Evolutionary conservation across 768 basidiomycete species (phyloP), one percentile per base, ranked within the genome.

Genomic region (Mycena indigotica): DNA sequence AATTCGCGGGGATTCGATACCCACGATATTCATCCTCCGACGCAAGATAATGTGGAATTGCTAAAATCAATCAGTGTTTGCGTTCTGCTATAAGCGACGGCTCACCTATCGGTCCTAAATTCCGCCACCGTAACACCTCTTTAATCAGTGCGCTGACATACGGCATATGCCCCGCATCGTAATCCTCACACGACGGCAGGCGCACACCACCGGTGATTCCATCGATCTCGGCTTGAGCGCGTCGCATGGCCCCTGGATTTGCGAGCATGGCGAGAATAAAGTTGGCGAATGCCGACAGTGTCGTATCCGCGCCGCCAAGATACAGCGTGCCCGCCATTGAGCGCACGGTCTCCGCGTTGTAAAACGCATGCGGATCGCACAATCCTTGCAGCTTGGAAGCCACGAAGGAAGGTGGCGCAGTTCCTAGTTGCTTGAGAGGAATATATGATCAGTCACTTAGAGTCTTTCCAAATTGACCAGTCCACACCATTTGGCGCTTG

Each of bases 401-500:
- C 21, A 46, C 17, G 35, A 48, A 56, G 4, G 59, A 52, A 15
- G 16, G n/a, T 8, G 29, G 53, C 1, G 45, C 44, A 1, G 2
- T 48, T 8, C 59, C 59, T 2, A 40, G 17, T 8, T 4, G 58
- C 53, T 53, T 60, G 12, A 1, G 3, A 17, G 24, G 24, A 26
- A 50, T 23, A n/a, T 24, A 21, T 8, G 10, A 30, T 53, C 12
- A 8, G 10, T 19, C 19, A n/a, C n/a, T n/a, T n/a, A n/a, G n/a
- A n/a, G 53, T 3, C 21, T n/a, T n/a, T 19, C 8, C 1, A 19
- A 12, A 6, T 51, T n/a, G 3, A 26, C 15, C 4, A 28, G 53
- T 13, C 41, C 74, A 46, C 19, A 78, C 77, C 55, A 78, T 62
- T 32, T 66, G 61, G 16, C 65, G 51, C 44, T 71, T 70, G 1